phyloP scores from a whole-genome alignment of 805 yeast species.

The Naumovozyma dairenensis region DNA sequence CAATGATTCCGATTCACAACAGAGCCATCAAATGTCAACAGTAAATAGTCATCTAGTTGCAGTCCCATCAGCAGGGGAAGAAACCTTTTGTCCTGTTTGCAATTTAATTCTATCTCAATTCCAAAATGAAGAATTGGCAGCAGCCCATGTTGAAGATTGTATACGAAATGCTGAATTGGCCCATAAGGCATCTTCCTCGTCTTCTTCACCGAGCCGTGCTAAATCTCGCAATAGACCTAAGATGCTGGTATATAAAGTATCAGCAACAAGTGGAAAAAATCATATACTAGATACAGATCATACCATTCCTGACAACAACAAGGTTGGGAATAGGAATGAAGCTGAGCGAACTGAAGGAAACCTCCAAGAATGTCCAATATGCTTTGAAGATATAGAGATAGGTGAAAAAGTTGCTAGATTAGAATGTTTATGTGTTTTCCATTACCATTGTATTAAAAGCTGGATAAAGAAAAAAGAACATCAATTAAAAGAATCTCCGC shows the following conservation, averaged over 20 bases:
- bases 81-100: slow-evolving; percentile 35
- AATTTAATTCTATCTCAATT: slow-evolving; percentile 14
- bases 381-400: slow-evolving; percentile 77
- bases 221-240: slow-evolving; percentile 43
- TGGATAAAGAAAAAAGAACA: slow-evolving; percentile 85
- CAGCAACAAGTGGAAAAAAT: slow-evolving; percentile 5
- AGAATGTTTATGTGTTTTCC: slow-evolving; percentile 92
- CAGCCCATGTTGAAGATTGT: slow-evolving; percentile 64
- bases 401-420: slow-evolving; percentile 86
- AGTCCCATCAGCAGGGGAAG: no score
- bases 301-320: no score
- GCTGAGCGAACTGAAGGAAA: slow-evolving; percentile 12
- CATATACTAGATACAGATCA: background rate
- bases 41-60: no score
- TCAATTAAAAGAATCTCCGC: slow-evolving; percentile 23
- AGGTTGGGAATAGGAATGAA: slow-evolving; percentile 5
- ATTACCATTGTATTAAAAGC: slow-evolving; percentile 76
- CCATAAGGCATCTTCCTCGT: no score
- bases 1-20: slow-evolving; percentile 4
- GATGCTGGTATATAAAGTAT: slow-evolving; percentile 66
- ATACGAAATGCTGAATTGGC: slow-evolving; percentile 46
- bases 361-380: slow-evolving; percentile 81
- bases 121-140: slow-evolving; percentile 31
- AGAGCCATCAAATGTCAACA: no score
- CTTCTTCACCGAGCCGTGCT: slow-evolving; percentile 35